Base-by-base conservation (phyloP, 371 early-diverging fungal genomes). In the Dentiscutata heterogama region DNA sequence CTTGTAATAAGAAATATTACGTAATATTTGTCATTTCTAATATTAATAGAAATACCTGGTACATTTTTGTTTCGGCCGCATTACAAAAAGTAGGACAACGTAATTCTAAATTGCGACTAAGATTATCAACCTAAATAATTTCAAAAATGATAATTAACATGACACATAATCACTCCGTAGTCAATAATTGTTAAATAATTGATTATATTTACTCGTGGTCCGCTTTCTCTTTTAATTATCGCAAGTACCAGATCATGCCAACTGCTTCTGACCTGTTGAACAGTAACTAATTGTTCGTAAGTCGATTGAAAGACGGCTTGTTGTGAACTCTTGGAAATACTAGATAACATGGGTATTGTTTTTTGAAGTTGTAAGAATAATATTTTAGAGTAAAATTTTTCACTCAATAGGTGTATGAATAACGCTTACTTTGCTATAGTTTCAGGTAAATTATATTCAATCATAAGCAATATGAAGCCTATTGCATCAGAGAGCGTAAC, bases 211-310 rank as follows among this genome's bases (percentile, higher is more conserved):
- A 80, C 72, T 46, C 67, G 81, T 68, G 80, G 80, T 13, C 72
- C 54, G 42, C 51, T 80, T 72, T 80, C 81, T 50, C 56, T 53
- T 29, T 22, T 65, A 60, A 80, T 80, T 60, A 80, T 80, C n/a
- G 72, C 81, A 39, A 80, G 67, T n/a, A 80, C 81, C 29, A 80
- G 39, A 27, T 80, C 81, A 35, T 80, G 65, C 81, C 81, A 80
- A 61, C 65, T 80, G 7, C 65, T 80, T 46, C 67, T 70, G 16
- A 65, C 58, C 18, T 35, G 42, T 27, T 58, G n/a, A 60, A 14
- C 60, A n/a, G 81, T 80, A 16, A 80, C 54, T 20, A 80, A 56
- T 31, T 53, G 25, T 42, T 65, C 70, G 22, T 39, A 80, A 42
- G 71, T 80, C n/a, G 81, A 80, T 13, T 61, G 31, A 27, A 22